Conservation (phyloP, 257 asterid species). For the Solanum pimpinellifolium region DNA sequence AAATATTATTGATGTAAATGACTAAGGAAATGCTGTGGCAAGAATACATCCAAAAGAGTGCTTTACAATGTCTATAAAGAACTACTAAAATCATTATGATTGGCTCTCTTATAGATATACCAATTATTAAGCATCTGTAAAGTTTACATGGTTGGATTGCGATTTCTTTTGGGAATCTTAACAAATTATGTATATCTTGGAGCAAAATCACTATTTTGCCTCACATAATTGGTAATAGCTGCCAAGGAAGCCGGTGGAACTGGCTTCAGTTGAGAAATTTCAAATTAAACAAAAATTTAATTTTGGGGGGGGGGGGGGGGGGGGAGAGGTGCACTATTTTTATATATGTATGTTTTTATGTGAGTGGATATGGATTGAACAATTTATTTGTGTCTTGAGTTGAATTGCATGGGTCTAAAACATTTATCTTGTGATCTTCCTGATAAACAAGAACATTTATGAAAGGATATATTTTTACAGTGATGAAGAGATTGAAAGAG, state of each 20-base stretch:
- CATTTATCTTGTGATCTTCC: neutral
- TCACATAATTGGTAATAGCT: neutral
- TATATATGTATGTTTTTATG: neutral
- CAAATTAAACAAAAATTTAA: neutral
- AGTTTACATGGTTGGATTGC: neutral
- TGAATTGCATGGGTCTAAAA: neutral
- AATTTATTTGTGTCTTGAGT: neutral
- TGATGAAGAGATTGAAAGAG: neutral
- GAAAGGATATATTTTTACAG: neutral
- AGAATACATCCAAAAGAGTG: neutral
- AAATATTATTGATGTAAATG: neutral
- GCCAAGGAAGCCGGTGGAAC: neutral
- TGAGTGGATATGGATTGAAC: neutral
- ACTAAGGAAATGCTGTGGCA: neutral
- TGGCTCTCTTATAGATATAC: neutral
- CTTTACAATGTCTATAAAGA: neutral
- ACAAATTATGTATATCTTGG: neutral
- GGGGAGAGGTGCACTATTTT: neutral
- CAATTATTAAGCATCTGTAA: neutral
- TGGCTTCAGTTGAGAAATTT: neutral
- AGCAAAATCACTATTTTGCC: neutral
- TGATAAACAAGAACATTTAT: neutral
- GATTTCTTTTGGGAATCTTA: neutral
- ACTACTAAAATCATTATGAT: neutral
- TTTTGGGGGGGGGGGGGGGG: neutral